Percentiles rank a stretch among this genome's conserved stretches.
phyloP scores from a whole-genome alignment of 352 stramenopile genomes.

The Ophiocytium majus region DNA sequence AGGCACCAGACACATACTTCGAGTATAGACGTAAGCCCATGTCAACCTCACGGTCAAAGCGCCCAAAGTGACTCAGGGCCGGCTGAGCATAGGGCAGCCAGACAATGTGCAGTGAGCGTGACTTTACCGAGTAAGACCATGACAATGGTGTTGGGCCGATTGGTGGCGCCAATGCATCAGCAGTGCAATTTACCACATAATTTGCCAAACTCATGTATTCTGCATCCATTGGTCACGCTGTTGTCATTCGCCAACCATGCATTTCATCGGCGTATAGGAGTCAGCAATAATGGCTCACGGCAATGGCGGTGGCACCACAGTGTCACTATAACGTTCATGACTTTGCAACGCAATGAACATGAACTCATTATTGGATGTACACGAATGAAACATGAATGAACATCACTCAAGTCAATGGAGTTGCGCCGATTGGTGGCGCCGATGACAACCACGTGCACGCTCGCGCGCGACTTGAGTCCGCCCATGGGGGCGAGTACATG shows the following conservation, averaged over 20 bases:
- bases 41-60: conserved; percentile 18
- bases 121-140: background rate
- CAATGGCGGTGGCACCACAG: background rate
- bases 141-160: background rate
- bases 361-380: background rate
- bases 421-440: conserved; percentile 70
- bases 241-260: background rate
- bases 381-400: background rate
- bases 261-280: background rate
- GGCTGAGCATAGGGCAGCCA: background rate
- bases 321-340: background rate
- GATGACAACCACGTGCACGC: conserved; percentile 71
- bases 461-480: conserved; percentile 67
- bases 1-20: no score
- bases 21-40: background rate
- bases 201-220: no score
- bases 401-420: conserved; percentile 65
- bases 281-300: no score
- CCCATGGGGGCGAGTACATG: conserved; percentile 59
- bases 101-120: background rate
- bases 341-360: background rate
- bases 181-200: background rate
- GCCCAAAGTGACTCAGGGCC: background rate
- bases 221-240: no score
- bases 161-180: background rate